Percentiles rank a stretch among this genome's conserved stretches.
Evolutionary conservation across 2,329 filamentous ascomycete genomes (phyloP).

Genomic region (Paracorniculantispora psalliotae): DNA sequence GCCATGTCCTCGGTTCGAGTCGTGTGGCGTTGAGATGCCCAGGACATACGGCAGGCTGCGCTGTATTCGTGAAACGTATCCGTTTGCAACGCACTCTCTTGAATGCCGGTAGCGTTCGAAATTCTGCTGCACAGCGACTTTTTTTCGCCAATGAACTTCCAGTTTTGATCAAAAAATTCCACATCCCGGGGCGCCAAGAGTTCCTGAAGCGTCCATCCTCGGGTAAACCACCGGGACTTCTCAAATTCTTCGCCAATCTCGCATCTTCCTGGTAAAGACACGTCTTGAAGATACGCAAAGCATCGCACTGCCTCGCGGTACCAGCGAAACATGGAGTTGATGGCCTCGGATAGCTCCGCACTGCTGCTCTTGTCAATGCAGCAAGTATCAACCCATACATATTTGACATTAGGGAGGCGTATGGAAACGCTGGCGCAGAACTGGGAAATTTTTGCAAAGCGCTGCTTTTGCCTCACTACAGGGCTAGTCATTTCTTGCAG

Average conservation of each 20-base stretch:
- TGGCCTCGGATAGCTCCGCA: conserved; percentile 22
- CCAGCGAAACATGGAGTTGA: conserved; percentile 24
- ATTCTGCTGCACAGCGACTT: neutral
- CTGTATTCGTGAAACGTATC: neutral
- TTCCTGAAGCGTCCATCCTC: neutral
- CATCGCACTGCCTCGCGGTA: conserved; percentile 20
- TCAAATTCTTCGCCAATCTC: neutral
- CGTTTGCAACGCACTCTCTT: neutral
- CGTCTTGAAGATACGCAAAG: conserved; percentile 18
- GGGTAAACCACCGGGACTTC: neutral
- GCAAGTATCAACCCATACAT: conserved; percentile 25
- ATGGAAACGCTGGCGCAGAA: conserved; percentile 15
- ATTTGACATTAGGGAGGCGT: neutral
- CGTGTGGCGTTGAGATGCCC: conserved; percentile 17
- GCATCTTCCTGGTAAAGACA: neutral
- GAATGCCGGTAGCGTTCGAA: neutral
- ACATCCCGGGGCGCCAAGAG: neutral
- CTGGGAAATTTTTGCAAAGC: neutral
- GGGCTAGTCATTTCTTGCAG: neutral
- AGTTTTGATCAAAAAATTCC: neutral
- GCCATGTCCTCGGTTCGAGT: conserved; percentile 21
- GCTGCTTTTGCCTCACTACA: neutral
- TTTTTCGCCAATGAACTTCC: neutral
- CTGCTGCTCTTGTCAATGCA: conserved; percentile 25
- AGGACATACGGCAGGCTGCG: conserved; percentile 14